phyloP scores from a whole-genome alignment of 2,329 filamentous ascomycete genomes.

The Ceratocystis diversiconidia region DNA sequence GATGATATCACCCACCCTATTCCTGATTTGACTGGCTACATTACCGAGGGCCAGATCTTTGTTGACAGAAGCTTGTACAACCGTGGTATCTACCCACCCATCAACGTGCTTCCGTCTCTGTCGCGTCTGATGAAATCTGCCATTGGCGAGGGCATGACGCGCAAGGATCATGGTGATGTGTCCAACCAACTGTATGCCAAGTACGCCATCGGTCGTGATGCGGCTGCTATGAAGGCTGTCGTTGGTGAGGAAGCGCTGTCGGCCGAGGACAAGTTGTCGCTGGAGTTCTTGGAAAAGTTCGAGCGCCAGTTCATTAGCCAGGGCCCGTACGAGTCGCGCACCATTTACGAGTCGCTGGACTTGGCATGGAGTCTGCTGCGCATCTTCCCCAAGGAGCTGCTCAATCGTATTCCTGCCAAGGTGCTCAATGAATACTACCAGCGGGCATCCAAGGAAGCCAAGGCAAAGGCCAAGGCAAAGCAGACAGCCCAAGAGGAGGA shows the following conservation, averaged over 20 bases:
- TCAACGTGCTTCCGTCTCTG: constrained; percentile 94
- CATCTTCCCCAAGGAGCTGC: constrained; percentile 94
- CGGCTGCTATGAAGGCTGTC: constrained; percentile 97
- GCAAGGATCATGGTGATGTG: constrained; percentile 93
- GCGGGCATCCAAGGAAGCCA: constrained; percentile 47
- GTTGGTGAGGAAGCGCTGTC: constrained; percentile 96
- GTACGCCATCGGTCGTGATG: constrained; percentile 97
- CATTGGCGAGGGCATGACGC: constrained; percentile 92
- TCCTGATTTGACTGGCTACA: constrained; percentile 96
- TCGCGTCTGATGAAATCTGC: constrained; percentile 99
- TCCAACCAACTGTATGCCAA: constrained; percentile 99
- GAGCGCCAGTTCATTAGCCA: constrained; percentile 90
- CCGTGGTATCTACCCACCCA: constrained; percentile 95
- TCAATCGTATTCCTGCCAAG: constrained; percentile 86
- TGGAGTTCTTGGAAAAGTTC: constrained; percentile 98
- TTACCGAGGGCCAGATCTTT: constrained; percentile 98
- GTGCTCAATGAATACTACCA: constrained; percentile 72
- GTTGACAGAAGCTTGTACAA: constrained; percentile 88
- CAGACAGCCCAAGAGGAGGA: constrained; percentile 36
- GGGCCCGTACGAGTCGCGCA: constrained; percentile 79
- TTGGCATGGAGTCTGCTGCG: constrained; percentile 91
- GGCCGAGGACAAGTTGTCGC: constrained; percentile 88
- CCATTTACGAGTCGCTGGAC: constrained; percentile 86
- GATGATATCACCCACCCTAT: constrained; percentile 99
- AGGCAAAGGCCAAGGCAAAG: constrained; percentile 46